Base-by-base conservation (phyloP, 768 basidiomycete species). In the Amanita rimosa region DNA sequence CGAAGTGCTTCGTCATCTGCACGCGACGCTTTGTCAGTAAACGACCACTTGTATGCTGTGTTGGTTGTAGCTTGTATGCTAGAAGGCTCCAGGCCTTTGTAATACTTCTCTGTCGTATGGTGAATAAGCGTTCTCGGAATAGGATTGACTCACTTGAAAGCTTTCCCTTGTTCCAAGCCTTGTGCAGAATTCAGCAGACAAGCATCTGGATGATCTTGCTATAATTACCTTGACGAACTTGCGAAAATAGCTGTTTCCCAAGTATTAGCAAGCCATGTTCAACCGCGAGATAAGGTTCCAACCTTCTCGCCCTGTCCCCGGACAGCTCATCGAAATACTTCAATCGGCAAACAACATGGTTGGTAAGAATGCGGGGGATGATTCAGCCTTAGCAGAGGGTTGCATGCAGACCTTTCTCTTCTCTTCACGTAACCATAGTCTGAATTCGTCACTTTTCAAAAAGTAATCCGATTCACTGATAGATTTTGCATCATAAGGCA, bases 391-490 rank as follows among this genome's bases (percentile, higher is more conserved):
- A 40, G 26, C 36, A 31, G 26, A 51, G 17, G 1, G 41, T 62
- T 67, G 26, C n/a, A 31, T 26, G 52, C 64, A 46, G 49, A 74
- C 74, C 64, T 74, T 74, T 35, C 64, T 58, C 58, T 75, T 75
- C 57, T 68, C 67, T 19, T 88, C 83, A 63, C 84, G 88, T 50
- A 96, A 68, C 91, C 93, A 97, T 21, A 78, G 62, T 54, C 83
- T 76, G 60, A 94, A 95, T 60, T 96, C 93, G 49, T 80, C 77
- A 46, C 79, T 86, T 65, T 89, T 93, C 58, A 84, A 72, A 65
- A 92, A 96, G 59, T 94, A 96, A 60, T 95, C 92, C 0, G 83
- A 76, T 56, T 89, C 85, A 0, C 76, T 79, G 53, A 95, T 86
- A 14, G 74, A 67, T n/a, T 71, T 64, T 24, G 76, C 74, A 35